These are phyloP conservation scores for Candida insectalens DNA, from an alignment of 805 yeast genomes.

Conservation along the genomic window DNA sequence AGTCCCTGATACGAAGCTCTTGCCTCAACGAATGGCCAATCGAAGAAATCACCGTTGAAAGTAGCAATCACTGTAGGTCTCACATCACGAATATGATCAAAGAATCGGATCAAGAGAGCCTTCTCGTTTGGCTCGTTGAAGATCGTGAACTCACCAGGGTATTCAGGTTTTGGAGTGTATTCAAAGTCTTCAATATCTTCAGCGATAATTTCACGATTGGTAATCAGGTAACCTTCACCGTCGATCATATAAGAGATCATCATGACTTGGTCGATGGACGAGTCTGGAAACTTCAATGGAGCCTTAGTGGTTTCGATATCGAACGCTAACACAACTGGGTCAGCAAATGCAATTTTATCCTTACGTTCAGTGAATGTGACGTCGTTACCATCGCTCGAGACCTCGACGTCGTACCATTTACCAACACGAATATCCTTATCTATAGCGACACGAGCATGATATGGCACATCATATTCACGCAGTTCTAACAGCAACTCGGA, in stretches of 20 bases:
- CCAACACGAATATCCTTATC: constrained; percentile 85
- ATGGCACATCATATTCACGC: constrained; percentile 93
- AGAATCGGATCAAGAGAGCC: constrained; percentile 63
- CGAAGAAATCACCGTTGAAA: constrained; percentile 96
- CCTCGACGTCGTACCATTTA: constrained; percentile 84
- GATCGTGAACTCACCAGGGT: constrained; percentile 79
- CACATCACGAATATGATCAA: constrained; percentile 81
- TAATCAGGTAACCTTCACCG: constrained; percentile 90
- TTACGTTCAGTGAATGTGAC: constrained; percentile 47
- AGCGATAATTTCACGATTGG: constrained; percentile 88
- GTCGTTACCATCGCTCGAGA: constrained; percentile 36
- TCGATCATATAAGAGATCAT: constrained; percentile 99
- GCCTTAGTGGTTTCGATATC: constrained; percentile 98
- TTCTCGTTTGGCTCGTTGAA: constrained; percentile 86
- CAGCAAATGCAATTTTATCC: constrained; percentile 87
- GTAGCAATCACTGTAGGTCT: constrained; percentile 97
- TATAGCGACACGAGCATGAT: constrained; percentile 92
- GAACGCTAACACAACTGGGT: constrained; percentile 92
- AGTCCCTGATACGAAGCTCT: constrained; percentile 78
- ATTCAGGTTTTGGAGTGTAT: constrained; percentile 95
- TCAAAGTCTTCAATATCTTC: constrained; percentile 96
- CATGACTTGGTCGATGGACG: constrained; percentile 86
- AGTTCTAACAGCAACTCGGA: constrained; percentile 66
- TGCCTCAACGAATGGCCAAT: constrained; percentile 97
- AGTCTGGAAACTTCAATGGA: constrained; percentile 92